phyloP scores from a whole-genome alignment of 2,329 filamentous ascomycete species.

The Lachnellula cervina region DNA sequence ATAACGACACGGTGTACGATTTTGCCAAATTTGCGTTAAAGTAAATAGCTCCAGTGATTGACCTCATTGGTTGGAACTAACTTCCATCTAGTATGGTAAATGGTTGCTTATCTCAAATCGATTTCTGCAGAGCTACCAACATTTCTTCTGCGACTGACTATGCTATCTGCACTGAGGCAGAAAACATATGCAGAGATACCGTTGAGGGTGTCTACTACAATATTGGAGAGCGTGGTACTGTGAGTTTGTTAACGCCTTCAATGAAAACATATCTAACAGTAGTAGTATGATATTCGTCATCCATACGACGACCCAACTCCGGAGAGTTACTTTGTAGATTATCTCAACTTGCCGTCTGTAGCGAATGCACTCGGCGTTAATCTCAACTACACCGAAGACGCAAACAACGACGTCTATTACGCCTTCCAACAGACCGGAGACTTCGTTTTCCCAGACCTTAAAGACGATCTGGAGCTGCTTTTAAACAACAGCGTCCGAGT shows the following conservation, averaged over 20 bases:
- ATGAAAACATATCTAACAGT: neutral
- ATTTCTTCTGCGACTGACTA: slow-evolving; percentile 31
- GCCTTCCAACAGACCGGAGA: slow-evolving; percentile 49
- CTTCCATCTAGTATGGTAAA: slow-evolving; percentile 34
- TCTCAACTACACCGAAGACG: slow-evolving; percentile 5
- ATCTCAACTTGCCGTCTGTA: slow-evolving; percentile 9
- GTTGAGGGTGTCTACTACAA: slow-evolving; percentile 40
- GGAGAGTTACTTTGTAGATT: slow-evolving; percentile 42
- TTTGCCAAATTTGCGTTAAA: slow-evolving; percentile 47
- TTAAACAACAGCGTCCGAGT: slow-evolving; percentile 47
- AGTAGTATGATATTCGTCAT: slow-evolving; percentile 47
- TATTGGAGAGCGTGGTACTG: slow-evolving; percentile 36
- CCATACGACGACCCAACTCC: slow-evolving; percentile 47
- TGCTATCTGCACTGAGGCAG: slow-evolving; percentile 46
- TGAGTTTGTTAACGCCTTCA: slow-evolving; percentile 8
- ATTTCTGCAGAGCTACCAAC: slow-evolving; percentile 43
- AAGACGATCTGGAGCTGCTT: slow-evolving; percentile 40
- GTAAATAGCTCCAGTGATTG: neutral
- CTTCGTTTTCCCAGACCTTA: slow-evolving; percentile 57
- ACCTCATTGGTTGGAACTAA: neutral
- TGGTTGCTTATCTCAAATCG: slow-evolving; percentile 38
- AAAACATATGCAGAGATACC: slow-evolving; percentile 51
- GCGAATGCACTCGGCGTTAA: slow-evolving; percentile 11
- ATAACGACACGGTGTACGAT: slow-evolving; percentile 41
- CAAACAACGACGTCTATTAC: slow-evolving; percentile 36